Base-by-base conservation (phyloP, 2,329 filamentous ascomycete species). In the Zarea fungicola region DNA sequence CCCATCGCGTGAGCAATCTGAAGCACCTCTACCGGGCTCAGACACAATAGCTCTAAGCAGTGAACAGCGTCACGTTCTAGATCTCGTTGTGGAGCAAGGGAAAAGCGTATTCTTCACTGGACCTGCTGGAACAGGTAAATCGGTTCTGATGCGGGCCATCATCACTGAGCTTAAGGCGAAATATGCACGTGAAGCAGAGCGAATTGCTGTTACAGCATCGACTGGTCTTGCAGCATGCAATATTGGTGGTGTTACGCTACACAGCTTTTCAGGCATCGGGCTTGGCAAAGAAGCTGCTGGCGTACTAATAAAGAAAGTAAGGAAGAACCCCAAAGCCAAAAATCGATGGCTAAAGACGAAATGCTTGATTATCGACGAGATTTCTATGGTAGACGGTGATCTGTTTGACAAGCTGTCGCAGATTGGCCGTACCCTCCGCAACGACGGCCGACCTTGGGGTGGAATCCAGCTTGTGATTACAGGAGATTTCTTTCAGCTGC, bases 71-170 rank as follows among this genome's bases (percentile, higher is more conserved):
- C 82, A 87, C 51, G 89, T 99, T 10, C 73, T 95, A 50, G 83
- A 89, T 39, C 73, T 96, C 18, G 92, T 99, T 9, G 78, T 89
- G 7, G 80, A 93, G 19, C 73, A 87, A 54, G 80, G 80, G 51
- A 85, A 90, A 65, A 97, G 92, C 58, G 91, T 96, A 3, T 99
- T 99, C 72, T 99, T 99, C 66, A 99, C 93, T 1, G 93, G 93
- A 58, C 95, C 93, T 51, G 93, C 93, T 50, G 90, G 86, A 75
- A 96, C 93, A 5, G 93, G 93, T 66, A 99, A 99, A 73, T 99
- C 93, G 1, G 92, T 99, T 4, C 70, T 99, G 50, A 89, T 99
- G 78, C 81, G 91, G 55, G 84, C 95, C 55, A 96, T 97, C 52
- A 97, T 99, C 58, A 72, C 79, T 5, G 82, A 87, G 4, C 64